These are phyloP conservation scores for Fusarium solani-melongenae DNA, from an alignment of 2,329 filamentous ascomycete species.

Conservation along the genomic window DNA sequence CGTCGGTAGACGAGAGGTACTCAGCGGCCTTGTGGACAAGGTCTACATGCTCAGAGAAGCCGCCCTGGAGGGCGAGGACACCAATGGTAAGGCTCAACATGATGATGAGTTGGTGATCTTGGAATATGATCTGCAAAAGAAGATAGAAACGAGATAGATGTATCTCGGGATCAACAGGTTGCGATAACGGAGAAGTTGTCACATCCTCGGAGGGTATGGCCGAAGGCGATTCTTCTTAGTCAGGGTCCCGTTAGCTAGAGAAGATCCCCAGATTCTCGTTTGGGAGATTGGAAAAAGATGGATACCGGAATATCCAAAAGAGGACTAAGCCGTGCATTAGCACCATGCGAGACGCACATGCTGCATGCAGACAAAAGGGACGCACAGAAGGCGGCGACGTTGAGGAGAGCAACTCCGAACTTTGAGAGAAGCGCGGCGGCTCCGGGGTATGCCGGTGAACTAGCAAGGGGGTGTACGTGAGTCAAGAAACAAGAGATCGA, in stretches of 20 bases:
- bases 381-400: not conserved
- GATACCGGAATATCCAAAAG: slow-evolving; percentile 35
- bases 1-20: slow-evolving; percentile 51
- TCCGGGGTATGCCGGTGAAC: not conserved
- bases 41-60: slow-evolving; percentile 88
- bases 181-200: slow-evolving; percentile 28
- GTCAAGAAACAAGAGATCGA: slow-evolving; percentile 3
- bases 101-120: not conserved
- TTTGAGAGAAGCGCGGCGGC: not conserved
- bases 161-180: not conserved
- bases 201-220: slow-evolving; percentile 22
- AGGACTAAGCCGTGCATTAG: slow-evolving; percentile 33
- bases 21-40: slow-evolving; percentile 76
- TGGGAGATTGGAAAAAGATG: slow-evolving; percentile 5
- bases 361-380: not conserved
- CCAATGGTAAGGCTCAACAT: slow-evolving; percentile 62
- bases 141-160: not conserved
- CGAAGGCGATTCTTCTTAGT: slow-evolving; percentile 27
- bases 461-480: not conserved
- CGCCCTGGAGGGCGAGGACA: slow-evolving; percentile 85
- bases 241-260: slow-evolving; percentile 1
- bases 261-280: slow-evolving; percentile 36
- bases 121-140: not conserved
- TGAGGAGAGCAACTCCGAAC: slow-evolving; percentile 16
- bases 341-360: slow-evolving; percentile 26